These are phyloP conservation scores for Letharia lupina DNA, from an alignment of 495 filamentous ascomycete genomes.

Conservation along the genomic window DNA sequence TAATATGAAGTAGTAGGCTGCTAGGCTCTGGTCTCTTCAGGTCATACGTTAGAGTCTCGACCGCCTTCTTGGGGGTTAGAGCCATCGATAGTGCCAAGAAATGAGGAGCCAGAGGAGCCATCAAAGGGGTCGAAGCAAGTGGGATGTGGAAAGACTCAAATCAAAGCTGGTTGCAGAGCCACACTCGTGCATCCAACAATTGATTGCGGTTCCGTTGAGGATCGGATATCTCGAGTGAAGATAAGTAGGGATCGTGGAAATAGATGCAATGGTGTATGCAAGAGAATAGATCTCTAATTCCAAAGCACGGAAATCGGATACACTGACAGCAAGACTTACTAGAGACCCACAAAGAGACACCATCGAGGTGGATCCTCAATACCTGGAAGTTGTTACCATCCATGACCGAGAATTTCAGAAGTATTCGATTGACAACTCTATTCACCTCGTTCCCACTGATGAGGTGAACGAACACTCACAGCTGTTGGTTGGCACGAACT, in stretches of 20 bases:
- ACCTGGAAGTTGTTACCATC: constrained; percentile 54
- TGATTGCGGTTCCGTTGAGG: neutral
- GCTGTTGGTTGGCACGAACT: constrained; percentile 14
- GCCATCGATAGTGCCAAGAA: constrained; percentile 4
- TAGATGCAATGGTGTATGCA: neutral
- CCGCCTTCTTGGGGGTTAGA: constrained; percentile 1
- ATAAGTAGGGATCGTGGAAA: neutral
- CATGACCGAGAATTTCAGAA: constrained; percentile 65
- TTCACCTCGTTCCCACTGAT: constrained; percentile 77
- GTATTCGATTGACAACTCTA: constrained; percentile 60
- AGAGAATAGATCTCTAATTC: neutral
- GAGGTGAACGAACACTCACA: constrained; percentile 48
- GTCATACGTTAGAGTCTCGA: neutral
- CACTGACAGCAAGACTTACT: constrained; percentile 10
- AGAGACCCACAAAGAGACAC: constrained; percentile 46
- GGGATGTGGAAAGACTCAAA: constrained; percentile 4
- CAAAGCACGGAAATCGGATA: neutral
- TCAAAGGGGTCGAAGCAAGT: constrained; percentile 4
- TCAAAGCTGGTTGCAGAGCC: neutral
- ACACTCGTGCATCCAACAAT: neutral
- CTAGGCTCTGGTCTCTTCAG: constrained; percentile 8
- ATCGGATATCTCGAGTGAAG: neutral
- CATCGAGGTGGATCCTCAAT: constrained; percentile 48
- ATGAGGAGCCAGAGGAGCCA: neutral
- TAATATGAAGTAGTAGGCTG: constrained; percentile 7